Conservation (phyloP, 2,329 filamentous ascomycete genomes). For the Tolypocladium pustulatum region DNA sequence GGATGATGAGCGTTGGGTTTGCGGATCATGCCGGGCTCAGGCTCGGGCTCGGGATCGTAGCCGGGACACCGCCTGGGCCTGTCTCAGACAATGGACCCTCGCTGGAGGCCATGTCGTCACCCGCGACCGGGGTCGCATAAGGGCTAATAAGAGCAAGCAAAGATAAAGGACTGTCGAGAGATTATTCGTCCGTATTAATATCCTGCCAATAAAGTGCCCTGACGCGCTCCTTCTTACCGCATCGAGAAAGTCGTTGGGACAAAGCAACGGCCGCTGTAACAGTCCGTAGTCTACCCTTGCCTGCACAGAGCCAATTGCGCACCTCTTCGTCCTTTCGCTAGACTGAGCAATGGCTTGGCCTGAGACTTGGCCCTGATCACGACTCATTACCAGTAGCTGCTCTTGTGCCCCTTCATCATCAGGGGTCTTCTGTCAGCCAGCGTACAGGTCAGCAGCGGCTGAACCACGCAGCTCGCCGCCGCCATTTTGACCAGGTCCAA, state of each 20-base stretch:
- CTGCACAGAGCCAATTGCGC: background rate
- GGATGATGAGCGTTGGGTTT: background rate
- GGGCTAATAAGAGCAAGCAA: background rate
- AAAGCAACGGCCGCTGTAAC: background rate
- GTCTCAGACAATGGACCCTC: background rate
- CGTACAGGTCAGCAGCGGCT: background rate
- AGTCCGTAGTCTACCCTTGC: background rate
- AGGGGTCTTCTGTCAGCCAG: background rate
- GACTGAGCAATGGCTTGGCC: background rate
- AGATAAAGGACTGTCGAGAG: background rate
- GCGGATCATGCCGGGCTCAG: background rate
- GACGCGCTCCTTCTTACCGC: background rate
- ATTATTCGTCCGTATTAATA: background rate
- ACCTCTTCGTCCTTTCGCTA: too few relatives aligned
- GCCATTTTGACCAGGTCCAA: background rate
- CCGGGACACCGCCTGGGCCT: background rate
- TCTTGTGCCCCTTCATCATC: too few relatives aligned
- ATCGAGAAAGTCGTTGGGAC: background rate
- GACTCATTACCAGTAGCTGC: too few relatives aligned
- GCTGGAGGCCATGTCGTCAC: background rate
- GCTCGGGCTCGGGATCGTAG: background rate
- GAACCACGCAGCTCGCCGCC: background rate
- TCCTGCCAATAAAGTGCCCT: background rate
- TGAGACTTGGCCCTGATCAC: too few relatives aligned
- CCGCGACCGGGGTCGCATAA: background rate